Percentiles rank a stretch among this genome's conserved stretches.
Evolutionary conservation across 345 rosid genomes (phyloP).

Genomic region (Angophora floribunda): DNA sequence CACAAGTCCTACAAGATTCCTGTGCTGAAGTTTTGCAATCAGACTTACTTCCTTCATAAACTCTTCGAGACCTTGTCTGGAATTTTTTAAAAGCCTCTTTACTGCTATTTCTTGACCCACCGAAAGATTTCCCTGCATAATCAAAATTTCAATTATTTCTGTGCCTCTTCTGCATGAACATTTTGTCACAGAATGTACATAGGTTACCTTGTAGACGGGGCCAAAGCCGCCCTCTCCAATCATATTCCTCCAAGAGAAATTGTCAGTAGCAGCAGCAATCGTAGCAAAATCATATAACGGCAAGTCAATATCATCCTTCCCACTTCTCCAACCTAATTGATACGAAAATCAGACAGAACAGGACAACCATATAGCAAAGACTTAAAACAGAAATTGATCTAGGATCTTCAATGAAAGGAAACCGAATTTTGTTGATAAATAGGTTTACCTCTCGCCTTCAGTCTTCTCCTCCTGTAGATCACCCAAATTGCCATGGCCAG

Average conservation of each 20-base stretch:
- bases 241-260: slow-evolving; percentile 22
- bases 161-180: not conserved
- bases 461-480: not conserved
- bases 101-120: slow-evolving; percentile 39
- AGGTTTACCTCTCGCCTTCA: not conserved
- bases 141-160: not conserved
- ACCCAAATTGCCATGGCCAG: not conserved
- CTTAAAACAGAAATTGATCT: not conserved
- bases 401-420: slow-evolving; percentile 19
- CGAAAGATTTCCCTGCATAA: slow-evolving; percentile 23
- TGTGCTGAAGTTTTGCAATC: slow-evolving; percentile 45
- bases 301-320: slow-evolving; percentile 12
- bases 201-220: slow-evolving; percentile 27
- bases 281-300: slow-evolving; percentile 22
- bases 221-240: slow-evolving; percentile 48
- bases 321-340: not conserved
- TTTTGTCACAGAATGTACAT: not conserved
- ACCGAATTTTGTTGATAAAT: not conserved
- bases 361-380: not conserved
- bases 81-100: slow-evolving; percentile 20
- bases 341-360: not conserved
- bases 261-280: slow-evolving; percentile 26
- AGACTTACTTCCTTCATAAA: slow-evolving; percentile 23
- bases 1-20: slow-evolving; percentile 34
- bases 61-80: slow-evolving; percentile 30